Base-by-base conservation (phyloP, 192 early-diverging fungal species). In the Ambispora gerdemannii region DNA sequence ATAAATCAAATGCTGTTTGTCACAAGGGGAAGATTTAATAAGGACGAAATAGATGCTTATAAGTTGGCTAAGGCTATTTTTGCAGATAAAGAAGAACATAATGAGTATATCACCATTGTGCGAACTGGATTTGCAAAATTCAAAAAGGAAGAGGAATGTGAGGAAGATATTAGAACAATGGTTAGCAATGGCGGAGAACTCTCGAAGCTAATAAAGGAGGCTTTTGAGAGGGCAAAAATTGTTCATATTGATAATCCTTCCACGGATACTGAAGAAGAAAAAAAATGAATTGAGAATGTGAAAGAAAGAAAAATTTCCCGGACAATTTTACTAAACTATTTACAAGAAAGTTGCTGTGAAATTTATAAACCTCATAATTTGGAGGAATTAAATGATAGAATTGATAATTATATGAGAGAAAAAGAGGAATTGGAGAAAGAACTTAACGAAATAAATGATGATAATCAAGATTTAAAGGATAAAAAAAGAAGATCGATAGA, bases 31-130 rank as follows among this genome's bases (percentile, higher is more conserved):
- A 11, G 11, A n/a, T 58, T n/a, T n/a, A 28, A n/a, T 11, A n/a
- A 58, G 27, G n/a, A 58, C 10, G 55, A 58, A 58, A 24, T 58
- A 28, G 55, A n/a, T n/a, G 27, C 55, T 24, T 58, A 58, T 58
- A 24, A 58, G 10, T 58, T 58, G 22, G 19, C 27, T 13, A 58
- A 25, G 27, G 27, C 55, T 24, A 58, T 58, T 11, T 58, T 58
- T 24, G 10, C 27, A 58, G n/a, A n/a, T n/a, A n/a, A n/a, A n/a
- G n/a, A n/a, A n/a, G n/a, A n/a, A n/a, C n/a, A n/a, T n/a, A n/a
- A n/a, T n/a, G n/a, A 58, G 27, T 28, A 58, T 58, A 58, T 25
- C 22, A 28, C 55, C 55, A 28, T 58, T 25, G 55, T 58, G 10
- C 55, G 55, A n/a, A 58, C 55, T 58, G 10, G 22, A 11, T 58